Base-by-base conservation (phyloP, 768 basidiomycete species). In the Gautieria morchelliformis region DNA sequence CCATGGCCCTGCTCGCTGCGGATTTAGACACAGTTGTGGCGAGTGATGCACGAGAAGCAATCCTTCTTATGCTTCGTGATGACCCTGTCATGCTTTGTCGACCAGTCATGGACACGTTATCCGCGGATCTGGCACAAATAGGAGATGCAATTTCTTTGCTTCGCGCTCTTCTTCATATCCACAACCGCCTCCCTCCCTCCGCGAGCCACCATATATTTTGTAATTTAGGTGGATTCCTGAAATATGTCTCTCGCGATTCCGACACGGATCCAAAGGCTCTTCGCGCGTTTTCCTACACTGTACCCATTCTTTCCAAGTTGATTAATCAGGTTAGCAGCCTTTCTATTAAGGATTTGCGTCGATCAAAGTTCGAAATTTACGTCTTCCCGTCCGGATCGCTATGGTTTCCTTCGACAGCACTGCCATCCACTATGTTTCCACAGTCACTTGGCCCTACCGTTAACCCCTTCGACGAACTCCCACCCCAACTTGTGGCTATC, bases 11-110 rank as follows among this genome's bases (percentile, higher is more conserved):
- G 0, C 67, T 87, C 60, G 73, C 79, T 5, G 75, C 73, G 44
- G 84, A 87, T 62, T 53, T 70, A 32, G 76, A 82, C 64, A 71
- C 80, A 59, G 63, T 67, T 4, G 75, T 89, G 27, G 78, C 84
- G 11, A 76, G 72, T 30, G 72, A 78, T 3, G 82, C 87, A 20
- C 77, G 82, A 44, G 74, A 74, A 27, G 71, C 79, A 5, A 64
- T 89, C 42, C 62, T 85, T 15, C 83, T 87, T 58, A 68, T 85
- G 48, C 83, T 89, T 80, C 78, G 87, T 20, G 85, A 88, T 63
- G 88, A 91, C 62, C 83, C 87, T 5, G 74, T 74, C 15, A 71
- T 88, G n/a, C 70, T 89, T 30, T 73, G 78, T 12, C 78, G 86
- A 10, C 79, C 84, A 19, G 68, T 82, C 14, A 72, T 88, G 47